Conservation (phyloP, 192 early-diverging fungal species). For the Coemansia sp. region DNA sequence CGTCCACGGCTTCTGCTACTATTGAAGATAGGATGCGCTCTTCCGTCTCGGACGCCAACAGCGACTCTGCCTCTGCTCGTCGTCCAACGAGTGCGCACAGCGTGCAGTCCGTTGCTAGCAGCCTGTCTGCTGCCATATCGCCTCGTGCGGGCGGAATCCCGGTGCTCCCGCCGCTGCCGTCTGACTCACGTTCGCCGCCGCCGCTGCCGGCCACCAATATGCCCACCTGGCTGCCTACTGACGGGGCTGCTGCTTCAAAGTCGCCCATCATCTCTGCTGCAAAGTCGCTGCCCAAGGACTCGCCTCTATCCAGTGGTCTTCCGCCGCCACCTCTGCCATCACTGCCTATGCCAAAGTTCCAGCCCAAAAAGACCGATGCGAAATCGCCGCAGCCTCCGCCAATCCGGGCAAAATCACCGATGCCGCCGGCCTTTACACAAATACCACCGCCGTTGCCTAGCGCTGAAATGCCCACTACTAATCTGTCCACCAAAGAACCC, state of each 20-base stretch:
- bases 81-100: constrained; percentile 18
- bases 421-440: too few relatives aligned
- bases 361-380: constrained; percentile 15
- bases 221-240: constrained; percentile 30
- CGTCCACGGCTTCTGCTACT: too few relatives aligned
- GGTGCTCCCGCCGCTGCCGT: constrained; percentile 23
- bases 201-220: constrained; percentile 29
- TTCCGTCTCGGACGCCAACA: neutral
- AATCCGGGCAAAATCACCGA: too few relatives aligned
- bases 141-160: constrained; percentile 3
- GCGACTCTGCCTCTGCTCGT: neutral
- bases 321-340: constrained; percentile 26
- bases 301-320: neutral
- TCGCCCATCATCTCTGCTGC: constrained; percentile 8
- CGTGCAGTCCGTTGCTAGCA: too few relatives aligned
- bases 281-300: constrained; percentile 15
- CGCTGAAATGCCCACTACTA: constrained; percentile 1
- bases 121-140: constrained; percentile 1
- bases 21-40: too few relatives aligned
- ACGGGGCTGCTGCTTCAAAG: neutral
- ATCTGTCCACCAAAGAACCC: neutral
- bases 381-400: too few relatives aligned
- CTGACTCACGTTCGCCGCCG: constrained; percentile 9
- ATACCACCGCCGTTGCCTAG: constrained; percentile 3
- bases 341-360: constrained; percentile 43